Evolutionary conservation across 192 early-diverging fungal genomes (phyloP).

Genomic region (Backusella psychrophila): DNA sequence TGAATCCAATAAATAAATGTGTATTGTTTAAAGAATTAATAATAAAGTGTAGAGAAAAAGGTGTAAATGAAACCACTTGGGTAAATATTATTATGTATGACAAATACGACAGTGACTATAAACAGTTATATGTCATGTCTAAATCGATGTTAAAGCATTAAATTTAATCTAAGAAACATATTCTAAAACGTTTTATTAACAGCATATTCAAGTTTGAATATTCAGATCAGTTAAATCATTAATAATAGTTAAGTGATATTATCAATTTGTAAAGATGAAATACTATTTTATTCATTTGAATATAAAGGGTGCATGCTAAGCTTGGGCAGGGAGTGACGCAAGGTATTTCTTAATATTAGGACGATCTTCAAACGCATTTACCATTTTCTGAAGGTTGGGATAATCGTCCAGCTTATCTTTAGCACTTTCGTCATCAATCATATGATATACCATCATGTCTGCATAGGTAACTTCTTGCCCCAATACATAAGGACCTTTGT

Average conservation of each 20-base stretch:
- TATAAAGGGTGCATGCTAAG: not conserved
- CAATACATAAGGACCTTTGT: not conserved
- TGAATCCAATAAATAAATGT: too few relatives aligned
- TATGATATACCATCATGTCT: not conserved
- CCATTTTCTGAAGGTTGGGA: not conserved
- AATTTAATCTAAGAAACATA: too few relatives aligned
- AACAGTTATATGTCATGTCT: too few relatives aligned
- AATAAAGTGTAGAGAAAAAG: too few relatives aligned
- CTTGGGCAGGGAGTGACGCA: not conserved
- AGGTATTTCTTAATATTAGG: not conserved
- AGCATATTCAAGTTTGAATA: not conserved
- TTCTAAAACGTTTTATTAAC: too few relatives aligned
- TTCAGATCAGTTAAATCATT: not conserved
- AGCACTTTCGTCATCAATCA: not conserved
- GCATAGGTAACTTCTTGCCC: not conserved
- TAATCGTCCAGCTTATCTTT: not conserved
- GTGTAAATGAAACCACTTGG: too few relatives aligned
- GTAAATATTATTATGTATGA: too few relatives aligned
- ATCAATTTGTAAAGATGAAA: not conserved
- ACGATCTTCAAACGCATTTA: not conserved
- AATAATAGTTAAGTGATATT: not conserved
- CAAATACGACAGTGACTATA: too few relatives aligned
- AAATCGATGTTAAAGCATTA: too few relatives aligned
- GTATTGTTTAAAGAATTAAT: too few relatives aligned
- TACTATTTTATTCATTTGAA: not conserved